These are phyloP conservation scores for Astraeus odoratus DNA, from an alignment of 768 basidiomycete species.

Conservation along the genomic window DNA sequence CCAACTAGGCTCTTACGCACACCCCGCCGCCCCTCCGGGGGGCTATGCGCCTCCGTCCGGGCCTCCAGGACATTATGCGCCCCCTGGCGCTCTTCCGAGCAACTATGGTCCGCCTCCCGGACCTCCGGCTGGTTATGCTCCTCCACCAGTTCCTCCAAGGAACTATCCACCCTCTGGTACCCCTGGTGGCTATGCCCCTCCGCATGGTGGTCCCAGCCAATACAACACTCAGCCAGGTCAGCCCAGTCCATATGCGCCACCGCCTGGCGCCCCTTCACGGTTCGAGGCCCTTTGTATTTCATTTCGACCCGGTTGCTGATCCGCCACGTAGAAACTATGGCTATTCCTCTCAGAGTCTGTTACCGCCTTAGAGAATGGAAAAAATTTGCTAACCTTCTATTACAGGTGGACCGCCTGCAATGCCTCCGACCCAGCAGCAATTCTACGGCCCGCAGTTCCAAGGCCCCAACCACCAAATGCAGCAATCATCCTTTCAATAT, in stretches of 20 bases:
- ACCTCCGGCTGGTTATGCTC: conserved; percentile 8
- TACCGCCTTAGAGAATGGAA: not conserved
- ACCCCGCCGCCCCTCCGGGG: too few relatives aligned
- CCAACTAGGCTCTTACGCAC: too few relatives aligned
- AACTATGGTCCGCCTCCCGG: conserved; percentile 7
- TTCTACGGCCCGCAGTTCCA: conserved; percentile 56
- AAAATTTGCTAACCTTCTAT: not conserved
- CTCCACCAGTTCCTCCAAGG: conserved; percentile 14
- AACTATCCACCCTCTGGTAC: conserved; percentile 3
- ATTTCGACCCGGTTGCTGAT: not conserved
- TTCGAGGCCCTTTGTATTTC: not conserved
- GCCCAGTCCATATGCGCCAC: conserved; percentile 8
- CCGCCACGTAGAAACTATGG: conserved; percentile 4
- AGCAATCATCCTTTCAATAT: conserved; percentile 73
- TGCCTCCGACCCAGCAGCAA: conserved; percentile 52
- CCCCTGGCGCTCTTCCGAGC: conserved; percentile 13
- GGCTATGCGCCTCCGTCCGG: conserved; percentile 9
- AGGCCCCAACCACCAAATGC: conserved; percentile 35
- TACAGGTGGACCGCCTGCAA: conserved; percentile 36
- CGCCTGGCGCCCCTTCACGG: conserved; percentile 9
- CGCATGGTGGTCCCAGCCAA: not conserved
- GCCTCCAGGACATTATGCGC: conserved; percentile 1
- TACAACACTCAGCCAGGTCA: not conserved
- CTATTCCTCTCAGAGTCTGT: conserved; percentile 7
- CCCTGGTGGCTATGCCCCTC: not conserved